Conservation (phyloP, 495 filamentous ascomycete species). For the Neurospora africana region DNA sequence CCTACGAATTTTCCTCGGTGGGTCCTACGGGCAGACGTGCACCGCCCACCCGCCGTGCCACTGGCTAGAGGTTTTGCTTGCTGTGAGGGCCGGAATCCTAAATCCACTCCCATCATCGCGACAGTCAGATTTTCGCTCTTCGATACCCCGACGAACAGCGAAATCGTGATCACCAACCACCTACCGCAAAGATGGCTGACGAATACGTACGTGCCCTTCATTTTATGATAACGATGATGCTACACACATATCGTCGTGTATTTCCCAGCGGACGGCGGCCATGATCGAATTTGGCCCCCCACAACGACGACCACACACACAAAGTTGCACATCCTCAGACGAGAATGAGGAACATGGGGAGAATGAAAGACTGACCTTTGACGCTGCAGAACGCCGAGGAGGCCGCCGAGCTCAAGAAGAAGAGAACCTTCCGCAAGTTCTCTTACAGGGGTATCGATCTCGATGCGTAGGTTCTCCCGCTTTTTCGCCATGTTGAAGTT, state of each 20-base stretch:
- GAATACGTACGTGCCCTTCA: conserved; percentile 68
- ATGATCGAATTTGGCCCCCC: background rate
- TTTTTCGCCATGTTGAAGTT: background rate
- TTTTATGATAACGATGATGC: background rate
- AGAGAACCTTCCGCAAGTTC: conserved; percentile 99
- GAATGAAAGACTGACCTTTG: conserved; percentile 29
- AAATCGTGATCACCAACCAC: conserved; percentile 23
- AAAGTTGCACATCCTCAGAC: background rate
- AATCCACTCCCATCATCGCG: conserved; percentile 23
- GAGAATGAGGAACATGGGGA: background rate
- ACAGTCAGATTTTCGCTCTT: conserved; percentile 27
- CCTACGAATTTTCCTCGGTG: conserved; percentile 28
- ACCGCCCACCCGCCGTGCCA: conserved; percentile 9
- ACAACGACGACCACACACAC: background rate
- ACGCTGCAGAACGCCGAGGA: conserved; percentile 72
- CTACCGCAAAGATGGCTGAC: conserved; percentile 80
- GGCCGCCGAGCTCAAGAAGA: conserved; percentile 98
- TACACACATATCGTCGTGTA: background rate
- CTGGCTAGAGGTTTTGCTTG: conserved; percentile 6
- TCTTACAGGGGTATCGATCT: conserved; percentile 99
- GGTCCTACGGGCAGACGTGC: conserved; percentile 8
- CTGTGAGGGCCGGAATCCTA: conserved; percentile 15
- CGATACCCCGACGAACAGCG: conserved; percentile 28
- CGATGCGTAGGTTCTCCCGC: conserved; percentile 67
- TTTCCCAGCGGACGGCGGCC: conserved; percentile 1